Evolutionary conservation across 2,329 filamentous ascomycete genomes (phyloP).

Genomic region (Amylocarpus encephaloides): DNA sequence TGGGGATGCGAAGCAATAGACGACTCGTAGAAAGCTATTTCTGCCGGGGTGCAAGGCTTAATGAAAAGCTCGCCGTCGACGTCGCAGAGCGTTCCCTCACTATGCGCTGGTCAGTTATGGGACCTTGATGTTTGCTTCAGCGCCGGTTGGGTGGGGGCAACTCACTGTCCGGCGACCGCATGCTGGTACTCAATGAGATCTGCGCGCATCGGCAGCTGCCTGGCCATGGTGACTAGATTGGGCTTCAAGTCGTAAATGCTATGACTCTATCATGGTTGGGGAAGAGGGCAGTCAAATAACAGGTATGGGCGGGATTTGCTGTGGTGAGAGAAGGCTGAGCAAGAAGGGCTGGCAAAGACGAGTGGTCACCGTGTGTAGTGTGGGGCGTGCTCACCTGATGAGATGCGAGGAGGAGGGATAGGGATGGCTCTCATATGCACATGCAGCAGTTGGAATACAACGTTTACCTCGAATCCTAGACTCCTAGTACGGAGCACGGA

Average conservation of each 20-base stretch:
- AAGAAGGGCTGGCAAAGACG: no score
- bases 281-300: constrained; percentile 3
- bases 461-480: no score
- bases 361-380: no score
- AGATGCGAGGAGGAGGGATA: no score
- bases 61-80: constrained; percentile 79
- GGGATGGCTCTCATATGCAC: no score
- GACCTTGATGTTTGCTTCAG: not conserved
- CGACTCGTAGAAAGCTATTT: constrained; percentile 85
- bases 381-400: no score
- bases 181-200: constrained; percentile 65
- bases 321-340: constrained; percentile 2
- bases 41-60: constrained; percentile 82
- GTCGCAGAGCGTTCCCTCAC: constrained; percentile 86
- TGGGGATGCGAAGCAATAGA: constrained; percentile 56
- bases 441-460: no score
- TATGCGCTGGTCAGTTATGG: constrained; percentile 35
- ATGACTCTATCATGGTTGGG: constrained; percentile 31
- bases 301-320: constrained; percentile 12
- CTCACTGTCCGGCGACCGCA: constrained; percentile 81
- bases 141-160: constrained; percentile 19
- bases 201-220: constrained; percentile 36
- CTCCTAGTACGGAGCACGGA: no score
- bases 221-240: constrained; percentile 32
- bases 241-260: constrained; percentile 23